A percentile compares a stretch with the other conserved stretches of the same genome.
These are phyloP conservation scores for Phytophthora capsici DNA, from an alignment of 352 stramenopile genomes.

Conservation along the genomic window DNA sequence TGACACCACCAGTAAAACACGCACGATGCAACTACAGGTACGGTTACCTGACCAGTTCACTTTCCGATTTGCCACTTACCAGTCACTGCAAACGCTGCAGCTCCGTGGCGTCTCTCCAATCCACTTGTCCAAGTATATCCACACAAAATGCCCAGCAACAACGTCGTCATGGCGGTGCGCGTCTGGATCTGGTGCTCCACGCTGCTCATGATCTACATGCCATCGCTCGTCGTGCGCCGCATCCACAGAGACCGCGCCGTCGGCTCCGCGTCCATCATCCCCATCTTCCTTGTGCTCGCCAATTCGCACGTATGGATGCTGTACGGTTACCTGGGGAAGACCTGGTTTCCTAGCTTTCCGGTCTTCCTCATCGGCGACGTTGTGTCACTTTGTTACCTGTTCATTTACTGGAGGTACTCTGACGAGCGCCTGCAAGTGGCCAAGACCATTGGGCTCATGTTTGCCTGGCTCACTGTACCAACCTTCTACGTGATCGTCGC, in stretches of 20 bases:
- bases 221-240: slow-evolving; percentile 32
- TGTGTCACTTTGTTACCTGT: slow-evolving; percentile 34
- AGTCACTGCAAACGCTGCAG: neutral
- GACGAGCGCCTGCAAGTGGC: slow-evolving; percentile 22
- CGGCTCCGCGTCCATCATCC: slow-evolving; percentile 27
- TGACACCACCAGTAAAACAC: neutral
- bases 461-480: slow-evolving; percentile 24
- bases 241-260: slow-evolving; percentile 32
- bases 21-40: slow-evolving; percentile 1
- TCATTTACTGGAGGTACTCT: slow-evolving; percentile 38
- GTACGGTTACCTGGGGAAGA: slow-evolving; percentile 35
- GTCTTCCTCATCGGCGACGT: slow-evolving; percentile 48
- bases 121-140: slow-evolving; percentile 1
- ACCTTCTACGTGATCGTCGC: slow-evolving; percentile 39
- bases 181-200: slow-evolving; percentile 40
- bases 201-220: slow-evolving; percentile 39
- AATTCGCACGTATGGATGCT: slow-evolving; percentile 45
- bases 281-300: slow-evolving; percentile 34
- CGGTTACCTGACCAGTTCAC: slow-evolving; percentile 1
- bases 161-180: slow-evolving; percentile 30
- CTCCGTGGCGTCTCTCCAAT: neutral
- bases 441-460: slow-evolving; percentile 19
- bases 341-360: slow-evolving; percentile 46
- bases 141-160: slow-evolving; percentile 15
- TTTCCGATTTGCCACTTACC: slow-evolving; percentile 23